phyloP scores from a whole-genome alignment of 805 yeast genomes.

The Dipodascus geniculatus region DNA sequence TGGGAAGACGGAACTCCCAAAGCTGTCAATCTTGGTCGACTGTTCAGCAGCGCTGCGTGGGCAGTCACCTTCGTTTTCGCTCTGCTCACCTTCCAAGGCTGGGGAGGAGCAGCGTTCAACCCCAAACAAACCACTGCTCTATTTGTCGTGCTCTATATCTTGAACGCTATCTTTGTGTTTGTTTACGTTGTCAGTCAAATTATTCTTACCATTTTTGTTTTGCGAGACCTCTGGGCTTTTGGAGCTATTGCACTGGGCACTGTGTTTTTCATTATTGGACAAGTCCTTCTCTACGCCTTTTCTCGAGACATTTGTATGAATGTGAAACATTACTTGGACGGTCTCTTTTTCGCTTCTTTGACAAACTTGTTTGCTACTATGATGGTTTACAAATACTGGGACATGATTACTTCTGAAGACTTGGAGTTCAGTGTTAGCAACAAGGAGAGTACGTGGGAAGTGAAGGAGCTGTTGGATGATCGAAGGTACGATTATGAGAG shows the following conservation, averaged over 20 bases:
- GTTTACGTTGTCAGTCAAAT: constrained; percentile 58
- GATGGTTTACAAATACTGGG: constrained; percentile 97
- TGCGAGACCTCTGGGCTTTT: constrained; percentile 76
- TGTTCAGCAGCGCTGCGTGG: constrained; percentile 46
- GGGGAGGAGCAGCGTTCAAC: constrained; percentile 9
- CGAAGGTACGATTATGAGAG: constrained; percentile 18
- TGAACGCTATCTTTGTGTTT: constrained; percentile 56
- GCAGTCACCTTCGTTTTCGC: constrained; percentile 54
- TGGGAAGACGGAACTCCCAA: constrained; percentile 87
- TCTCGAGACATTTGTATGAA: constrained; percentile 54
- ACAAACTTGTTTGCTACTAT: constrained; percentile 73
- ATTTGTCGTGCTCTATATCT: constrained; percentile 55
- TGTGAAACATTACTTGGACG: constrained; percentile 81
- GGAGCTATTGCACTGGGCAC: constrained; percentile 70
- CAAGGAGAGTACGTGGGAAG: constrained; percentile 32
- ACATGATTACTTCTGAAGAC: constrained; percentile 88
- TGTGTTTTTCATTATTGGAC: constrained; percentile 72
- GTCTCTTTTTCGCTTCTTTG: constrained; percentile 71
- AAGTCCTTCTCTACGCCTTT: constrained; percentile 59
- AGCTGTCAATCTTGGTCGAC: constrained; percentile 48
- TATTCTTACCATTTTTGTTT: constrained; percentile 50
- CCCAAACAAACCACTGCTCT: constrained; percentile 59
- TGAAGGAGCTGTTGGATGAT: constrained; percentile 23
- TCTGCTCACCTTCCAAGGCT: constrained; percentile 52
- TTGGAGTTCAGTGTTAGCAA: constrained; percentile 75